Evolutionary conservation across 2,329 filamentous ascomycete genomes (phyloP), one percentile per base, ranked within the genome.

Genomic region (Colletotrichum limetticola): DNA sequence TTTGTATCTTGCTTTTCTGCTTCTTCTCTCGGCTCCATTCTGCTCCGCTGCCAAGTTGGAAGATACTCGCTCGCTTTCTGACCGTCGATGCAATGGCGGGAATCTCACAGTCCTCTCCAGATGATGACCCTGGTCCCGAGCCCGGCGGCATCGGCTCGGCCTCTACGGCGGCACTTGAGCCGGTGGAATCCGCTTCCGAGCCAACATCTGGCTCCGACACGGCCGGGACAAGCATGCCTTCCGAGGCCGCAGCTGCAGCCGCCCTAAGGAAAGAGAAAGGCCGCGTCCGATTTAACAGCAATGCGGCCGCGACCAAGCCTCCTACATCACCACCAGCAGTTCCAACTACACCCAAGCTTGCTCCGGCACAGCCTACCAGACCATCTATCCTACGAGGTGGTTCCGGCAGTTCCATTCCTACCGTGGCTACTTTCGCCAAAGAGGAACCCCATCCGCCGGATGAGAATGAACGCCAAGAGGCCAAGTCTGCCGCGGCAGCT

Each of bases 241-340:
- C 71, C 63, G 63, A 71, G 63, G 59, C 71, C 57, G 75, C 71
- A 49, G 74, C 64, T 42, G 76, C 75, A 56, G 75, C 75, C 42
- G 75, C 76, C 56, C 57, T 76, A 35, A 85, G 81, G 76, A 84
- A 82, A 61, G 85, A 87, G 73, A 87, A 86, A 74, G 85, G 83
- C 3, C 83, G 86, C 32, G 86, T 87, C 32, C 82, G 85, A 7
- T 87, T 87, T 75, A 87, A 87, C 76, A 87, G 85, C 78, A 83
- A 81, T 69, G 83, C 85, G 32, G 83, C 76, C 22, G 78, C 77
- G 26, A 80, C 76, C 53, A 80, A 74, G 71, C 80, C 76, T 60
- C 78, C 75, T 12, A 66, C 60, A 53, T 72, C 28, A 60, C 66
- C 57, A 72, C 56, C 65, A 77, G n/a, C 67, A 74, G 35, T 66